A percentile compares a stretch with the other conserved stretches of the same genome.
Conservation (phyloP, 1,284 basidiomycete genomes). For the Peniophora sp. region DNA sequence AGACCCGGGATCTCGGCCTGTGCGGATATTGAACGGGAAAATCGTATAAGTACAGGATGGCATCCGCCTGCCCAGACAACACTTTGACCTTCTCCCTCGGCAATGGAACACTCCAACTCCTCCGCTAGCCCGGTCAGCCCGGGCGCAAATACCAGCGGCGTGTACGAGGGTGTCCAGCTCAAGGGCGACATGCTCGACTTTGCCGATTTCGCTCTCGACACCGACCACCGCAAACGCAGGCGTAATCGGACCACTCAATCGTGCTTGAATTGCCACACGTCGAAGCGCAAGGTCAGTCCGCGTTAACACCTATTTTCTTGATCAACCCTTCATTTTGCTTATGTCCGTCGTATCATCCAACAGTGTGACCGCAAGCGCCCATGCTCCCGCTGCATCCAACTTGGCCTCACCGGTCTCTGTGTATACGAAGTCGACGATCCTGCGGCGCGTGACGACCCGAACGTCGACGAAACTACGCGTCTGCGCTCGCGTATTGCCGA, state of each 20-base stretch:
- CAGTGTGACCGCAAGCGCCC: slow-evolving; percentile 78
- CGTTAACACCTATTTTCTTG: background rate
- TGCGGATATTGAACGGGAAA: too few species aligned
- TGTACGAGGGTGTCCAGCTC: slow-evolving; percentile 2
- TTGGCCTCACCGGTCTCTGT: slow-evolving; percentile 80
- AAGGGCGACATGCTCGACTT: slow-evolving; percentile 11
- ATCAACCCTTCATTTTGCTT: slow-evolving; percentile 1
- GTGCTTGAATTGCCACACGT: slow-evolving; percentile 88
- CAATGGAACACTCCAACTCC: too few species aligned
- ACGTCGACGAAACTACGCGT: slow-evolving; percentile 74
- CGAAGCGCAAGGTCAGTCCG: slow-evolving; percentile 74
- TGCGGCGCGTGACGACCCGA: slow-evolving; percentile 77
- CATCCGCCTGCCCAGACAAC: too few species aligned
- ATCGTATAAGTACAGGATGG: too few species aligned
- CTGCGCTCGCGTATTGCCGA: slow-evolving; percentile 82
- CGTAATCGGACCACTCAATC: slow-evolving; percentile 84
- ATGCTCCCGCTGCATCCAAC: slow-evolving; percentile 82
- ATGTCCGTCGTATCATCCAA: slow-evolving; percentile 11
- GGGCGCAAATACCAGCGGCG: too few species aligned
- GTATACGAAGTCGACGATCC: slow-evolving; percentile 91
- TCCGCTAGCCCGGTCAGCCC: too few species aligned
- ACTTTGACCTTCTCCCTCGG: too few species aligned
- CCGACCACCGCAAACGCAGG: slow-evolving; percentile 33
- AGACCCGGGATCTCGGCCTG: too few species aligned
- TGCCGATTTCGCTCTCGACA: slow-evolving; percentile 12